These are phyloP conservation scores for Epicoccum nigrum DNA, from an alignment of 2,329 filamentous ascomycete species.

Conservation along the genomic window DNA sequence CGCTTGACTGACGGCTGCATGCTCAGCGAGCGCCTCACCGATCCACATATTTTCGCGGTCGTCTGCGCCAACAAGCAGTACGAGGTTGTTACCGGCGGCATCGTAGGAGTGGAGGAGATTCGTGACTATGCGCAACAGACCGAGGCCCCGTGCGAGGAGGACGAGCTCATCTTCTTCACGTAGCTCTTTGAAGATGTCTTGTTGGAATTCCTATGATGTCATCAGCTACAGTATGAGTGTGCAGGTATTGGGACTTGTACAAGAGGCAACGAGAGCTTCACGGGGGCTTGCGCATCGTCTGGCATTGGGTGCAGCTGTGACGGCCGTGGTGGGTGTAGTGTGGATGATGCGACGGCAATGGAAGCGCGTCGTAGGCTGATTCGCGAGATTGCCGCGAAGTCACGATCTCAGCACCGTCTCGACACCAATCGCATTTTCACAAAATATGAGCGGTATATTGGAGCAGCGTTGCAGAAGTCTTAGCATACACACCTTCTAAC, in stretches of 20 bases:
- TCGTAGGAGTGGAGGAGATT: slow-evolving; percentile 97
- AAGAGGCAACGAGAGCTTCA: slow-evolving; percentile 81
- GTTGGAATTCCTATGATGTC: slow-evolving; percentile 76
- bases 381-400: slow-evolving; percentile 30
- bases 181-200: slow-evolving; percentile 77
- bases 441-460: too few species aligned
- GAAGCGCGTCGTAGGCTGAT: slow-evolving; percentile 25
- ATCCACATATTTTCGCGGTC: slow-evolving; percentile 97
- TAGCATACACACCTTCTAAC: too few species aligned
- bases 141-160: slow-evolving; percentile 87
- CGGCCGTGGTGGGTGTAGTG: slow-evolving; percentile 24
- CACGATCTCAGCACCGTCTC: slow-evolving; percentile 23
- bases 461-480: too few species aligned
- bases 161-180: slow-evolving; percentile 92
- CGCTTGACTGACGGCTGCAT: slow-evolving; percentile 86
- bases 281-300: slow-evolving; percentile 59
- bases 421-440: not conserved
- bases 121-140: slow-evolving; percentile 89
- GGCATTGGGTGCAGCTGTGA: slow-evolving; percentile 41
- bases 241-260: slow-evolving; percentile 49
- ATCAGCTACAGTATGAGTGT: slow-evolving; percentile 16
- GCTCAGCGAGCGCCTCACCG: slow-evolving; percentile 92
- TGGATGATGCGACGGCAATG: slow-evolving; percentile 22
- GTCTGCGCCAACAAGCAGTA: slow-evolving; percentile 86
- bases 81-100: slow-evolving; percentile 89